These are phyloP conservation scores for Odontarrhena argentea DNA, from an alignment of 345 rosid species.

Conservation along the genomic window DNA sequence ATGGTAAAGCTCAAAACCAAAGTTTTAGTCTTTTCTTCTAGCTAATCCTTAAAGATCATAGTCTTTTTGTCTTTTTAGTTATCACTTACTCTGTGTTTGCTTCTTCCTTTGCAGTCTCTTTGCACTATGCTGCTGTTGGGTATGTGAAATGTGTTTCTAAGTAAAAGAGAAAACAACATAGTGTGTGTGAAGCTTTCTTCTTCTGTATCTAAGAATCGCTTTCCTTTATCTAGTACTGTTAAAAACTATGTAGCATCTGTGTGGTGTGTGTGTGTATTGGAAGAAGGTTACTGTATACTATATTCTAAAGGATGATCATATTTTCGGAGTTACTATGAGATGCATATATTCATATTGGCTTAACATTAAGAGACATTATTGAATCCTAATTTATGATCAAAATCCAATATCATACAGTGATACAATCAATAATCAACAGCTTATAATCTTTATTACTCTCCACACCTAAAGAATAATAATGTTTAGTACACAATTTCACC, in stretches of 20 bases:
- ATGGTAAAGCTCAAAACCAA: constrained; percentile 26
- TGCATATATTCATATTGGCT: not conserved
- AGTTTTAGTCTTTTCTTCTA: too few relatives aligned
- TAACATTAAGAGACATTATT: not conserved
- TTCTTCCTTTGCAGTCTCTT: constrained; percentile 33
- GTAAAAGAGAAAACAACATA: not conserved
- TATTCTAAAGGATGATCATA: constrained; percentile 18
- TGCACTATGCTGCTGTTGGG: constrained; percentile 46
- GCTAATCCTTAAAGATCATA: too few relatives aligned
- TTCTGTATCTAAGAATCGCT: constrained; percentile 14
- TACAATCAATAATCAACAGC: not conserved
- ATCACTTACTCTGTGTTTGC: not conserved
- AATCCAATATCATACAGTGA: constrained; percentile 1
- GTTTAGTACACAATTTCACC: not conserved
- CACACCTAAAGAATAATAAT: constrained; percentile 7
- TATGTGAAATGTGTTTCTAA: constrained; percentile 44
- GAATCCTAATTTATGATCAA: too few relatives aligned
- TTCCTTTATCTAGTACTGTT: not conserved
- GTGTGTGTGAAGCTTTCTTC: constrained; percentile 17
- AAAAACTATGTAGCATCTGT: not conserved
- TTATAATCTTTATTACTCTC: not conserved
- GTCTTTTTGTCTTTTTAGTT: too few relatives aligned
- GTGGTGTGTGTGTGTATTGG: constrained; percentile 28
- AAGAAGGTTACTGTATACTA: constrained; percentile 4
- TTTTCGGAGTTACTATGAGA: not conserved